These are phyloP conservation scores for Termitomyces sp. DNA, from an alignment of 768 basidiomycete genomes.

Conservation along the genomic window DNA sequence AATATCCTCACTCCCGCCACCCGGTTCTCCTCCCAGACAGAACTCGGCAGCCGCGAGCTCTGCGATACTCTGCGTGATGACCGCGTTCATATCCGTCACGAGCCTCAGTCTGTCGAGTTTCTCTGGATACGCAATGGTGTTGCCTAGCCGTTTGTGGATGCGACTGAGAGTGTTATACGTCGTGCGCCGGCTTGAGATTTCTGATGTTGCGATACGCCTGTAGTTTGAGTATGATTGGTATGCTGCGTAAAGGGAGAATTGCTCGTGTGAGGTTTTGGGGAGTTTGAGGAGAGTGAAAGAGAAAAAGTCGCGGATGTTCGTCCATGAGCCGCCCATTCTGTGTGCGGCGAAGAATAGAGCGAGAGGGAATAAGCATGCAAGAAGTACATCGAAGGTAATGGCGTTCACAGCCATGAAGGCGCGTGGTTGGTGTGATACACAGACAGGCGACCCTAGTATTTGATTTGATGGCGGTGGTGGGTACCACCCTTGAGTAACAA, in stretches of 20 bases:
- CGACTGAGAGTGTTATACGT: constrained; percentile 42
- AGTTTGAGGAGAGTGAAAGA: constrained; percentile 16
- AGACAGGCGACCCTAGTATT: no score
- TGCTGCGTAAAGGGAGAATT: constrained; percentile 43
- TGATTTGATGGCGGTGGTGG: no score
- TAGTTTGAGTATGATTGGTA: constrained; percentile 41
- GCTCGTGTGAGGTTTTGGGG: constrained; percentile 17
- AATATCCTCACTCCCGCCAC: constrained; percentile 29
- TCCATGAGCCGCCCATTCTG: no score
- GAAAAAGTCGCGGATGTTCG: constrained; percentile 16
- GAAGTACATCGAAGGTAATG: constrained; percentile 29
- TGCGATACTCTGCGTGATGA: constrained; percentile 35
- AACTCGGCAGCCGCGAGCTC: constrained; percentile 28
- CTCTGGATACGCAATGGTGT: constrained; percentile 46
- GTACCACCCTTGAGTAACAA: no score
- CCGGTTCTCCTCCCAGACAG: constrained; percentile 13
- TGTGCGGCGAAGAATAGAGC: constrained; percentile 12
- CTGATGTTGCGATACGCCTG: constrained; percentile 31
- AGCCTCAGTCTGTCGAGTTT: constrained; percentile 44
- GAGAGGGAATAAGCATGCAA: constrained; percentile 35
- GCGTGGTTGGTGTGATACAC: no score
- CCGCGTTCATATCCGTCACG: constrained; percentile 34
- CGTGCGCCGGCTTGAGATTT: constrained; percentile 34
- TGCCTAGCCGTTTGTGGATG: constrained; percentile 42
- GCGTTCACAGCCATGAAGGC: background rate